phyloP scores from a whole-genome alignment of 2,329 filamentous ascomycete genomes.

The Pyrenochaeta sp. region DNA sequence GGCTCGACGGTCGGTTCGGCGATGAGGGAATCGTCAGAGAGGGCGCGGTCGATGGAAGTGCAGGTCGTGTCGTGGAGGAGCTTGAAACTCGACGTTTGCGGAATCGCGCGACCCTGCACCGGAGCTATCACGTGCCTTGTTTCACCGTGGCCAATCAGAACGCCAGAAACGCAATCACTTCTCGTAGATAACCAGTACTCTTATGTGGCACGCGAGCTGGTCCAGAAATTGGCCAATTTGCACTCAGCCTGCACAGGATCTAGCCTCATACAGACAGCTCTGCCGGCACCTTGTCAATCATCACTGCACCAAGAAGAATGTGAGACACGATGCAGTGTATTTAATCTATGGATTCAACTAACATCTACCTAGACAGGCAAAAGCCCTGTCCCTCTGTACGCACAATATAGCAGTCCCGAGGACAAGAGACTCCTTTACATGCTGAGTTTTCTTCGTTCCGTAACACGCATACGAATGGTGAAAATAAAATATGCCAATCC shows the following conservation, averaged over 20 bases:
- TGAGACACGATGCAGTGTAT: constrained; percentile 13
- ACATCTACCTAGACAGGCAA: constrained; percentile 29
- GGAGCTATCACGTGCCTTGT: constrained; percentile 1
- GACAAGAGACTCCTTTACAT: constrained; percentile 36
- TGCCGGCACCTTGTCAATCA: background rate
- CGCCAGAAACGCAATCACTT: too few species aligned
- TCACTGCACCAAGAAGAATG: background rate
- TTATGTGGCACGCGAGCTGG: too few species aligned
- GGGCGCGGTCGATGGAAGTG: constrained; percentile 36
- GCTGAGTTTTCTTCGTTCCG: constrained; percentile 37
- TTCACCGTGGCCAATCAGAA: background rate
- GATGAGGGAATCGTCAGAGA: constrained; percentile 22
- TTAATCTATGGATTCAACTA: constrained; percentile 31
- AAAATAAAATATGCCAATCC: constrained; percentile 32
- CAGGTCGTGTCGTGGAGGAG: constrained; percentile 31
- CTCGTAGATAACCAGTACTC: too few species aligned
- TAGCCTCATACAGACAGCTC: too few species aligned
- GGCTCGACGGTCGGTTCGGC: constrained; percentile 24
- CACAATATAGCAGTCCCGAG: constrained; percentile 20
- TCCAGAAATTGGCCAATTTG: too few species aligned
- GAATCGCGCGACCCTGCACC: constrained; percentile 15
- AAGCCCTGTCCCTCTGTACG: constrained; percentile 19
- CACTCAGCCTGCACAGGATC: too few species aligned
- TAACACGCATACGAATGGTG: constrained; percentile 30
- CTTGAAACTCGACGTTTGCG: constrained; percentile 21